Base-by-base conservation (phyloP, 306 rosid genomes). In the Mucuna pruriens region DNA sequence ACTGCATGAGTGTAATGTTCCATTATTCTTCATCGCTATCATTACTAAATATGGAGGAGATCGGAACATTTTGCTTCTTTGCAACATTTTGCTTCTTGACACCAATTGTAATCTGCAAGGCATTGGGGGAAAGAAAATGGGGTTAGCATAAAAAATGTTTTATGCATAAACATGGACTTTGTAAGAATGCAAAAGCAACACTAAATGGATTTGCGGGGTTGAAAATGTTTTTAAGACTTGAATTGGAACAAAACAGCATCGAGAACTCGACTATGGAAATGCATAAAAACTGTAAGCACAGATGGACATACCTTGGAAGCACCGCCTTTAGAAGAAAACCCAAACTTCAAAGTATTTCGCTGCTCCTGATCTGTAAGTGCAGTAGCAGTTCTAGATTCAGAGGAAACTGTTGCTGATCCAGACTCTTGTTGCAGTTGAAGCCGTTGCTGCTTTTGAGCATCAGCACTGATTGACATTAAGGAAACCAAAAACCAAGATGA, bases 271-370 rank as follows among this genome's bases (percentile, higher is more conserved):
- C 31, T 26, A 17, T 6, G 19, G 15, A 42, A 60, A 54, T 68
- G 16, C 17, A 66, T 38, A 20, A 33, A 77, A 49, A 29, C 12
- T 25, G 26, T 3, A 61, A 75, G 70, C 82, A 80, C n/a, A 17
- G 36, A 33, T 20, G 36, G 40, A 42, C 54, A 17, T 48, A 91
- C 92, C 95, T 91, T 95, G 55, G 95, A 90, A 62, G 84, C 85
- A 78, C 89, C 85, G 74, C 95, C 89, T 87, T 92, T 95, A 36
- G 97, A 88, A 79, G 99, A 89, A 90, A 95, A 93, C 55, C 95
- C 99, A 80, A 95, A 95, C 84, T 93, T 95, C 87, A 93, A 86
- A 52, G 95, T 84, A 85, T 91, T 90, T 78, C 99, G 88, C 78
- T 90, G 97, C 38, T 93, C 97, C 85, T 95, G 95, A 87, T 88